Evolutionary conservation across 768 basidiomycete species (phyloP), one percentile per base, ranked within the genome.

Genomic region (Collybia sp.): DNA sequence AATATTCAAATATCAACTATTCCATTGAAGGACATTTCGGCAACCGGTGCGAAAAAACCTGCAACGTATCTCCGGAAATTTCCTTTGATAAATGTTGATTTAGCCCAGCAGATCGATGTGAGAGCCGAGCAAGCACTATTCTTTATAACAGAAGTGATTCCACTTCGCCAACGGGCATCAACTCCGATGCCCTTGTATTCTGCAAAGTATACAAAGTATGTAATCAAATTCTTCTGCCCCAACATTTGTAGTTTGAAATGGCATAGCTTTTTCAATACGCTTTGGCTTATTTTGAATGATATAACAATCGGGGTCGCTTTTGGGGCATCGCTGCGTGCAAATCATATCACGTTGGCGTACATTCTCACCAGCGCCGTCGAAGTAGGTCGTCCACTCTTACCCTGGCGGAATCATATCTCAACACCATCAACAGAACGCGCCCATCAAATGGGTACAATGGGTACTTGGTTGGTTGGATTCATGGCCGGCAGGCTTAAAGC

Each of bases 401-500:
- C 40, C 2, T 38, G 18, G 19, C 37, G 16, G 45, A 13, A 43
- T 32, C 10, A 16, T 18, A 31, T 6, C 31, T 34, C 33, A 30
- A 30, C 15, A 17, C 43, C 17, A 8, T 46, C 39, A 30, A 5
- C 50, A 77, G 70, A 47, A 49, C 30, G 65, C 71, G 48, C 58
- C 82, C 1, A 67, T 86, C 5, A 58, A 69, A 2, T 64, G 68
- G 40, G 60, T 86, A 8, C 74, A 77, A 36, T 65, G 68, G 12
- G 70, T 75, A 0, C 70, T 97, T 2, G 55, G 72, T 1, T 97
- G 93, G 94, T 73, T 99, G 11, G 88, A 96, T 60, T 81, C 87
- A 49, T 98, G 95, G 95, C 95, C 95, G 0, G 93, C 85, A 1
- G 95, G 96, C 1, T 68, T 99, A 34, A 99, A 99, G 64, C 82